These are phyloP conservation scores for Dactylellina sp. DNA, from an alignment of 2,329 filamentous ascomycete genomes.

Conservation along the genomic window DNA sequence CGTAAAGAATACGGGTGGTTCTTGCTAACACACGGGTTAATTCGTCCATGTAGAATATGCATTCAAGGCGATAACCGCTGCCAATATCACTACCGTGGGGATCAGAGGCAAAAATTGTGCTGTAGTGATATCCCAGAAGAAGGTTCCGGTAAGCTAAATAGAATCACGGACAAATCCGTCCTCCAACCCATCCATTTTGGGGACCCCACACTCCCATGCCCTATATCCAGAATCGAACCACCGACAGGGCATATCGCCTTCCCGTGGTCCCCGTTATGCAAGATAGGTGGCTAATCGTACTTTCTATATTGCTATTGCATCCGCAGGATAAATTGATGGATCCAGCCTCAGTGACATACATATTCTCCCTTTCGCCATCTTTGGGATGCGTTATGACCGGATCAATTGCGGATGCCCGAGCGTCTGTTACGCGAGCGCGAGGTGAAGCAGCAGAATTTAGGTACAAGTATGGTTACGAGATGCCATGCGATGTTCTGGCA, in stretches of 20 bases:
- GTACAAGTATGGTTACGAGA: slow-evolving; percentile 99
- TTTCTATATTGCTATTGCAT: slow-evolving; percentile 43
- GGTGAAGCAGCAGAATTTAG: slow-evolving; percentile 96
- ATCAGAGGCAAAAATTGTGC: slow-evolving; percentile 96
- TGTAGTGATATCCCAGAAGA: slow-evolving; percentile 98
- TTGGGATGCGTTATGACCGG: slow-evolving; percentile 99
- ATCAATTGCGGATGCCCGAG: slow-evolving; percentile 95
- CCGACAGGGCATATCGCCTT: slow-evolving; percentile 43
- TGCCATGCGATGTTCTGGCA: slow-evolving; percentile 96
- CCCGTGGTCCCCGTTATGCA: slow-evolving; percentile 53
- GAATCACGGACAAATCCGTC: slow-evolving; percentile 57
- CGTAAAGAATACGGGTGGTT: slow-evolving; percentile 20
- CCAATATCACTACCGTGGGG: slow-evolving; percentile 95
- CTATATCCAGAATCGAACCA: slow-evolving; percentile 31
- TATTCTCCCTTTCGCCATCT: slow-evolving; percentile 95
- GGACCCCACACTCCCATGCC: slow-evolving; percentile 1
- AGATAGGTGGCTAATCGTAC: slow-evolving; percentile 52
- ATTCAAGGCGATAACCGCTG: slow-evolving; percentile 99
- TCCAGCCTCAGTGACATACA: slow-evolving; percentile 93
- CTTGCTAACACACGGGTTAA: slow-evolving; percentile 49
- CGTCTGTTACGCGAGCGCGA: slow-evolving; percentile 90
- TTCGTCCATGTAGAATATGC: slow-evolving; percentile 82
- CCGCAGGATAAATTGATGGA: slow-evolving; percentile 97
- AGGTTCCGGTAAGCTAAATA: slow-evolving; percentile 82
- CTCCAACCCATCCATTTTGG: slow-evolving; percentile 57